Evolutionary conservation across 345 rosid species (phyloP).

Genomic region (Eucalyptus lansdowneana): DNA sequence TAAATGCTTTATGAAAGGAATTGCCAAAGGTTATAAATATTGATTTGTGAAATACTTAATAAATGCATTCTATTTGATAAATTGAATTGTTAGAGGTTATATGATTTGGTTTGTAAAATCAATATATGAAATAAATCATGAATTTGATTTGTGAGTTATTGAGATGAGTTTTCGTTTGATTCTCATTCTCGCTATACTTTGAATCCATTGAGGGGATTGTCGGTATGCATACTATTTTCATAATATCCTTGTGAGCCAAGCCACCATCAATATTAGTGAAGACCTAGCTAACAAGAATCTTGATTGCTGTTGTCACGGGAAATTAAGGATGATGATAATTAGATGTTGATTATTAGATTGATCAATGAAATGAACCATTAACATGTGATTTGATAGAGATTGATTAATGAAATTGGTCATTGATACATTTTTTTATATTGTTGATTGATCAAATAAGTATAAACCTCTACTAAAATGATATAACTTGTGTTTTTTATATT

Average conservation of each 20-base stretch:
- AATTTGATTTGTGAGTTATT: not conserved
- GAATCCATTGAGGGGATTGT: too few species aligned
- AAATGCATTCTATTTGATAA: not conserved
- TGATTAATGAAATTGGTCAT: not conserved
- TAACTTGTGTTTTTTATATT: not conserved
- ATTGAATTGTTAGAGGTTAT: not conserved
- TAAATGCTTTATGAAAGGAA: not conserved
- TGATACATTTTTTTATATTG: too few species aligned
- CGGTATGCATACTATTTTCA: not conserved
- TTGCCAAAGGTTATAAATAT: not conserved
- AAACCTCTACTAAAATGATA: not conserved
- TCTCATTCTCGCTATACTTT: not conserved
- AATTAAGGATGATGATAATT: not conserved
- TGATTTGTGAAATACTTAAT: not conserved
- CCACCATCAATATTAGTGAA: not conserved
- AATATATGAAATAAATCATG: not conserved
- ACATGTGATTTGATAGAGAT: too few species aligned
- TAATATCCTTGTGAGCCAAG: not conserved
- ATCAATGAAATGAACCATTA: not conserved
- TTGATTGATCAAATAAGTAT: too few species aligned
- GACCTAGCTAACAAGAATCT: not conserved
- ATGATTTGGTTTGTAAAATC: not conserved
- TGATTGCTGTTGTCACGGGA: fast-evolving
- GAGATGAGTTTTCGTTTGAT: not conserved
- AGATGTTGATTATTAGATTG: too few species aligned